Evolutionary conservation across 176 grass and related monocot species (phyloP).

Genomic region (Phoenix dactylifera): DNA sequence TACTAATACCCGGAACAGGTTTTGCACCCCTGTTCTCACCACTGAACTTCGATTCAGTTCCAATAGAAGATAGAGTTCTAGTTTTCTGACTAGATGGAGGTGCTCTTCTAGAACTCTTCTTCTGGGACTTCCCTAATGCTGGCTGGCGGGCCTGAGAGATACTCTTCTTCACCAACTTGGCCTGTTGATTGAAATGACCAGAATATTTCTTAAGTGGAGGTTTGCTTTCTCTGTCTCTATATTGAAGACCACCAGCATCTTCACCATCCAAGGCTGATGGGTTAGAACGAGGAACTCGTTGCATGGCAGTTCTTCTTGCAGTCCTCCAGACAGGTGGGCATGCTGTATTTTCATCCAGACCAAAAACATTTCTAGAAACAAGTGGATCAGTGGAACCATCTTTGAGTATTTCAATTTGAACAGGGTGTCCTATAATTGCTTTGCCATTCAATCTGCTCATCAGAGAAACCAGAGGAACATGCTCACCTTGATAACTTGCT

Average conservation of each 20-base stretch:
- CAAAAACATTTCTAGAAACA: conserved; percentile 30
- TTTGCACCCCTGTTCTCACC: conserved; percentile 31
- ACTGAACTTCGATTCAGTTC: conserved; percentile 36
- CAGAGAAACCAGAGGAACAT: conserved; percentile 92
- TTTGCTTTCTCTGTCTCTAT: conserved; percentile 50
- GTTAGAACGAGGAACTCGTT: conserved; percentile 71
- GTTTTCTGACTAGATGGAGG: conserved; percentile 58
- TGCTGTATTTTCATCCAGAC: conserved; percentile 48
- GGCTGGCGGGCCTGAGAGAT: conserved; percentile 23
- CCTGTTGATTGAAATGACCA: conserved; percentile 27
- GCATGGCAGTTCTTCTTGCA: conserved; percentile 86
- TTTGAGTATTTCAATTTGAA: conserved; percentile 89
- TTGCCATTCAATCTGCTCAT: conserved; percentile 99
- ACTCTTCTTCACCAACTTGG: conserved; percentile 36
- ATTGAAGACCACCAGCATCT: conserved; percentile 32
- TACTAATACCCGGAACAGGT: conserved; percentile 28
- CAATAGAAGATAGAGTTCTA: conserved; percentile 53
- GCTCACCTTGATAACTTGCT: conserved; percentile 93
- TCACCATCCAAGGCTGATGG: conserved; percentile 42
- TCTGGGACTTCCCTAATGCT: conserved; percentile 35
- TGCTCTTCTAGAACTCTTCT: conserved; percentile 61
- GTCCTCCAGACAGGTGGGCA: conserved; percentile 70
- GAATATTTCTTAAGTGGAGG: conserved; percentile 32
- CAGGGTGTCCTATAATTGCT: conserved; percentile 91
- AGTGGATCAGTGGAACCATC: conserved; percentile 60